Conservation (phyloP, 768 basidiomycete species). For the Russula earlei region DNA sequence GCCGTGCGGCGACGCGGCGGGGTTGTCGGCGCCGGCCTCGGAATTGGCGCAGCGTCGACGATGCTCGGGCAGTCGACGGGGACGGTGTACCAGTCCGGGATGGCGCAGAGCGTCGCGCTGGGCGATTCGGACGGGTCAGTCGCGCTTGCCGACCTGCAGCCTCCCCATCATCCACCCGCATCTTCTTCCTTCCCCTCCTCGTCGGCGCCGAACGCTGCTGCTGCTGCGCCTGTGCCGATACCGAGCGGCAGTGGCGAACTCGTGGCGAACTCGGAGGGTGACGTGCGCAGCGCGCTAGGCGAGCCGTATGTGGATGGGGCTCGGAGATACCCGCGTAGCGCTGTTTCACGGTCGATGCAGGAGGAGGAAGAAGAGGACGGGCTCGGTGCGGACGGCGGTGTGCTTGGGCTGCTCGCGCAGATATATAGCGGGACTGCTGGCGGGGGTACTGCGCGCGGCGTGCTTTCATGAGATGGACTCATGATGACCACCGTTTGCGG, state of each 20-base stretch:
- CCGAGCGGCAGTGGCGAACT: slow-evolving; percentile 18
- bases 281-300: slow-evolving; percentile 52
- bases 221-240: background rate
- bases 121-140: slow-evolving; percentile 68
- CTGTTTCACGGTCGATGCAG: slow-evolving; percentile 21
- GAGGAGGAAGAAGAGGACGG: slow-evolving; percentile 41
- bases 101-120: slow-evolving; percentile 62
- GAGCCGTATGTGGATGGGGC: slow-evolving; percentile 71
- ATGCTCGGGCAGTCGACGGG: slow-evolving; percentile 28
- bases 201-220: background rate
- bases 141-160: slow-evolving; percentile 8
- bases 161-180: background rate
- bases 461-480: background rate
- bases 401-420: slow-evolving; percentile 77
- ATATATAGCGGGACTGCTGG: slow-evolving; percentile 58
- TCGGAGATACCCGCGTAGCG: slow-evolving; percentile 31
- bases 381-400: slow-evolving; percentile 68
- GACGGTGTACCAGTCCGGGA: slow-evolving; percentile 36
- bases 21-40: slow-evolving; percentile 22
- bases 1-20: slow-evolving; percentile 35
- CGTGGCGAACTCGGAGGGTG: slow-evolving; percentile 37
- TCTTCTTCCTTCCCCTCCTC: no score
- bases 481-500: no score
- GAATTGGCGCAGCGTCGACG: slow-evolving; percentile 33
- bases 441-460: slow-evolving; percentile 4